A percentile compares a stretch with the other conserved stretches of the same genome.
Conservation (phyloP, 371 early-diverging fungal genomes). For the Mucor mucedo region DNA sequence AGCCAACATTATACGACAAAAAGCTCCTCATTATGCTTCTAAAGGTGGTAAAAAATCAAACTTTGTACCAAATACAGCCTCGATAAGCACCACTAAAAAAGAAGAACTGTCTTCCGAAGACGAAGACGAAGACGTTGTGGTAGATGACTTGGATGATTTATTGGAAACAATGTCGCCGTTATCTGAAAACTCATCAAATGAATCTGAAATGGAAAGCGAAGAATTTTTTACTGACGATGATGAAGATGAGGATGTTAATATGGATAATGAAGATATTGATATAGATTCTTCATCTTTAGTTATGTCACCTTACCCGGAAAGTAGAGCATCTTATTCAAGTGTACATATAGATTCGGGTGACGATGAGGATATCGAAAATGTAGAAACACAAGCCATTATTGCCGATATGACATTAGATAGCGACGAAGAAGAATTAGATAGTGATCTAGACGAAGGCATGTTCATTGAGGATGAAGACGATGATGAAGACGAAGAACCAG, state of each 20-base stretch:
- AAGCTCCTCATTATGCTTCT: slow-evolving; percentile 7
- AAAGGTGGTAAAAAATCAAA: slow-evolving; percentile 2
- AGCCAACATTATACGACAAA: slow-evolving; percentile 17
- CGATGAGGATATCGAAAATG: slow-evolving; percentile 48
- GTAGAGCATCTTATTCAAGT: slow-evolving; percentile 28
- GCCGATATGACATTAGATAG: slow-evolving; percentile 34
- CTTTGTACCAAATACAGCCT: background rate
- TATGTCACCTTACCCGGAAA: slow-evolving; percentile 22
- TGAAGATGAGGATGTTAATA: background rate
- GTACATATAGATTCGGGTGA: slow-evolving; percentile 52
- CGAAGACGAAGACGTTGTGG: slow-evolving; percentile 31
- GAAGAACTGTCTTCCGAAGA: background rate
- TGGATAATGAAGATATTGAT: background rate
- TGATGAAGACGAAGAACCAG: slow-evolving; percentile 27
- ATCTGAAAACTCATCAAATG: slow-evolving; percentile 22
- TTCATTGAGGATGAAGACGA: slow-evolving; percentile 51
- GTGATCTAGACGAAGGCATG: slow-evolving; percentile 29
- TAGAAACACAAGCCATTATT: slow-evolving; percentile 48
- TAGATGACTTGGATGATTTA: slow-evolving; percentile 39
- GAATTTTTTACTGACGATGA: slow-evolving; percentile 32
- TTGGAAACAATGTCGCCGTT: slow-evolving; percentile 40
- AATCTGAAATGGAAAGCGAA: slow-evolving; percentile 15
- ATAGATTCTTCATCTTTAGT: background rate
- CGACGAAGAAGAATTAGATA: slow-evolving; percentile 32
- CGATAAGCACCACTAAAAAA: background rate